Evolutionary conservation across 2,329 filamentous ascomycete species (phyloP), one percentile per base, ranked within the genome.

Genomic region (Paraconiothyrium sp.): DNA sequence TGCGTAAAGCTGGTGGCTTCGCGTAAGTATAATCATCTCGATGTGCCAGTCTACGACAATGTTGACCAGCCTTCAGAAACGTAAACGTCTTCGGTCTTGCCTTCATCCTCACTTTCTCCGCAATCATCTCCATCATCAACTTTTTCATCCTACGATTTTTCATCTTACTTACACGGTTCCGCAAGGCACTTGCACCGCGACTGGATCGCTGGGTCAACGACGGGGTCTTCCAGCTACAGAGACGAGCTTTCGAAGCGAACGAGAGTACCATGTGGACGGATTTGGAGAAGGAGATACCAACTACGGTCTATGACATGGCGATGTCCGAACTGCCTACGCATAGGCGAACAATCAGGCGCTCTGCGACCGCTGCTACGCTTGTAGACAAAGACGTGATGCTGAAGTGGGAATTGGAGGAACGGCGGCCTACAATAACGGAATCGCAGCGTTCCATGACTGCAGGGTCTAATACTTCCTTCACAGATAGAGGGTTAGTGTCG

Each of bases 201-300:
- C 63, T 72, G 47, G 68, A 70, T n/a, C 64, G 68, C 41, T 73
- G 71, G 71, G 66, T 71, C n/a, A 64, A 73, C 58, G 70, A 73
- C 44, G 71, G 71, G 16, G 54, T 73, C 2, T 70, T 67, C 58
- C 71, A 72, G 24, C 57, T 72, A 0, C 71, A 73, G 43, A 61
- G 70, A 6, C 61, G 71, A 22, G 71, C 67, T 1, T 71, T 70
- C 50, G 69, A 73, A 46, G 63, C 60, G 14, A 52, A 69, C 43
- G 60, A 64, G 4, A 54, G 66, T 2, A 55, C 59, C 13, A 16
- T n/a, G 0, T 71, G 68, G 68, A 57, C 54, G 0, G 46, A 65
- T 34, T 27, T 67, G 24, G 67, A 67, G 7, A 59, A 64, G 1
- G 68, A 70, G 14, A 58, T 71, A 4, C 68, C 68, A 13, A 43